phyloP scores from a whole-genome alignment of 306 rosid species.

The Heteromeles arbutifolia region DNA sequence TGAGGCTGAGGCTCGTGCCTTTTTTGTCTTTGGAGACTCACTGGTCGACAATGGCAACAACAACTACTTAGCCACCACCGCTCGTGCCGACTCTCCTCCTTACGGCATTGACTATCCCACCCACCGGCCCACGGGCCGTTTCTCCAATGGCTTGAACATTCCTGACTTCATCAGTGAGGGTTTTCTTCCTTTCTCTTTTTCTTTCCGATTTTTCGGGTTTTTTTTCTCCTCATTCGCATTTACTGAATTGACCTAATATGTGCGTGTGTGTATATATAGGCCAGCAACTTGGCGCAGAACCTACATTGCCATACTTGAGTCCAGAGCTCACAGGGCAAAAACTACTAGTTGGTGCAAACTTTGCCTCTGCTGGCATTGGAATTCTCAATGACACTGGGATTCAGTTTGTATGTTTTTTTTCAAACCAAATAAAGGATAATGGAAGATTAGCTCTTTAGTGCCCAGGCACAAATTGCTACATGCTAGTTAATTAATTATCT shows the following conservation, averaged over 20 bases:
- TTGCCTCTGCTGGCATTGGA: constrained; percentile 93
- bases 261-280: constrained; percentile 26
- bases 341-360: constrained; percentile 80
- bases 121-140: constrained; percentile 73
- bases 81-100: constrained; percentile 74
- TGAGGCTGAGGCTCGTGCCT: constrained; percentile 41
- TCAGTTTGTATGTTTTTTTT: constrained; percentile 47
- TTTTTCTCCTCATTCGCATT: background rate
- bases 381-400: constrained; percentile 85
- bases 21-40: constrained; percentile 90
- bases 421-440: background rate
- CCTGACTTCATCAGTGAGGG: constrained; percentile 68
- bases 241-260: background rate
- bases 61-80: constrained; percentile 70
- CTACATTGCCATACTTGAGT: constrained; percentile 60
- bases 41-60: constrained; percentile 89
- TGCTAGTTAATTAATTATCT: background rate
- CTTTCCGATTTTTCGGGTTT: background rate
- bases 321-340: constrained; percentile 50
- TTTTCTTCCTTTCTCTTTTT: background rate
- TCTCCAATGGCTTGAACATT: constrained; percentile 85
- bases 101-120: constrained; percentile 81
- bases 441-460: background rate
- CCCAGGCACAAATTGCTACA: background rate
- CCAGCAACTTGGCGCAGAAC: constrained; percentile 48